These are phyloP conservation scores for Echria macrotheca DNA, from an alignment of 495 filamentous ascomycete species.

Conservation along the genomic window DNA sequence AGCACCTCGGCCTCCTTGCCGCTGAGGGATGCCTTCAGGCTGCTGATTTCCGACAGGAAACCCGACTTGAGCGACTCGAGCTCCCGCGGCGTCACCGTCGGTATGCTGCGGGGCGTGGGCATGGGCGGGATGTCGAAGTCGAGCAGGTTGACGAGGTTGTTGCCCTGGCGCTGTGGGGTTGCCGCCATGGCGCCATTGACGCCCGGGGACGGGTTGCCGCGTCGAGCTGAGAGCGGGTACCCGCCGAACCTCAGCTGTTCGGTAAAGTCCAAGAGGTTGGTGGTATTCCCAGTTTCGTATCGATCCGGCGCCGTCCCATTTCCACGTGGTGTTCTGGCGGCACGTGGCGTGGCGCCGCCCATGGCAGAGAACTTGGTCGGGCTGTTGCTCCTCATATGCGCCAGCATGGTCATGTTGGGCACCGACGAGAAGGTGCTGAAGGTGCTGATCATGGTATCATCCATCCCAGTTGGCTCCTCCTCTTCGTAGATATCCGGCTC, in stretches of 20 bases:
- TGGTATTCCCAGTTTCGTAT: constrained; percentile 48
- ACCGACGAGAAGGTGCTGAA: constrained; percentile 84
- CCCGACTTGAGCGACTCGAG: constrained; percentile 84
- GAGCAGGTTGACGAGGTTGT: constrained; percentile 55
- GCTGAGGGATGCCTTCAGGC: constrained; percentile 78
- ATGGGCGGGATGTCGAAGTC: constrained; percentile 90
- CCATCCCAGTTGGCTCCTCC: constrained; percentile 39
- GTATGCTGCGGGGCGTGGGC: constrained; percentile 86
- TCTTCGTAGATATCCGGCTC: constrained; percentile 8
- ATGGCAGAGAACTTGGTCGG: constrained; percentile 39
- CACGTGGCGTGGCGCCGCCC: constrained; percentile 23
- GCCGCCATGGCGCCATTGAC: constrained; percentile 18
- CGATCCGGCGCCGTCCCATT: constrained; percentile 23
- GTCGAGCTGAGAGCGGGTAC: constrained; percentile 28
- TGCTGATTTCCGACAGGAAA: constrained; percentile 84
- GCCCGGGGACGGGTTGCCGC: constrained; percentile 21
- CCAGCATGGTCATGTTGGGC: constrained; percentile 83
- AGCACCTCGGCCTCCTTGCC: constrained; percentile 87
- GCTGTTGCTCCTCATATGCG: constrained; percentile 55
- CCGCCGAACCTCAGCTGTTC: constrained; percentile 58
- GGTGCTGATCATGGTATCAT: constrained; percentile 65
- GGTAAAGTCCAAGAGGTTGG: constrained; percentile 85
- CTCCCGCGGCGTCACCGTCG: constrained; percentile 85
- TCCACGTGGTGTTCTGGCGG: constrained; percentile 55
- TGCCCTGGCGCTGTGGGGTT: constrained; percentile 32